These are phyloP conservation scores for Euptelea pleiosperma DNA, from an alignment of 164 flowering plant species.

Conservation along the genomic window DNA sequence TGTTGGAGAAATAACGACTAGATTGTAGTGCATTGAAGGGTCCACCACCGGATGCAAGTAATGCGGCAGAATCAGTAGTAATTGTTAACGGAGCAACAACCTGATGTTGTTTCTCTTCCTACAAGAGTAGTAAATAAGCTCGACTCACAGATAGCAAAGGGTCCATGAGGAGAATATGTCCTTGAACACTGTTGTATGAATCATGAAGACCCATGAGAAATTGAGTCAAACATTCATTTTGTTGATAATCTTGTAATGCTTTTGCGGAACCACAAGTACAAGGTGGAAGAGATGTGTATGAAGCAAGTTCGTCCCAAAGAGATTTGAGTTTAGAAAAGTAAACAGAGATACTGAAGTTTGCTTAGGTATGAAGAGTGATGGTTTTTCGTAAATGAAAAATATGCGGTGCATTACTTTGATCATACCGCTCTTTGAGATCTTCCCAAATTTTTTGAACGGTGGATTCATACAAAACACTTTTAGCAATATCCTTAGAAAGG, in stretches of 20 bases:
- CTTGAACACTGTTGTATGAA: not conserved
- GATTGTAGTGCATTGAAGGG: not conserved
- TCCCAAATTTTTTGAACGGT: not conserved
- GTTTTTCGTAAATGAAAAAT: not conserved
- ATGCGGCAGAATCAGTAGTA: not conserved
- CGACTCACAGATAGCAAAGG: not conserved
- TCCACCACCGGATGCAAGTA: not conserved
- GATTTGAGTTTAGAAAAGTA: no score
- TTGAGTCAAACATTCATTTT: no score
- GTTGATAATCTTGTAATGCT: not conserved
- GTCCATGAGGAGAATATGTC: conserved; percentile 3
- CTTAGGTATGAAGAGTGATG: not conserved
- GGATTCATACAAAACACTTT: no score
- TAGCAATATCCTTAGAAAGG: no score
- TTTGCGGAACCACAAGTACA: not conserved
- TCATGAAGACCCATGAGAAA: conserved; percentile 9
- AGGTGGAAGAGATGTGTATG: not conserved
- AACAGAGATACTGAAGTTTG: no score
- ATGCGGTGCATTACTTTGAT: not conserved
- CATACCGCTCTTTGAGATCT: not conserved
- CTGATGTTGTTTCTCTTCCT: conserved; percentile 4
- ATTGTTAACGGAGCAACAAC: not conserved
- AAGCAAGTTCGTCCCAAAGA: conserved; percentile 1
- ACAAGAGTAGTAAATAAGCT: not conserved
- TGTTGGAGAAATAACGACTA: no score